A percentile compares a stretch with the other conserved stretches of the same genome.
These are phyloP conservation scores for Rheum nobile DNA, from an alignment of 148 eudicot genomes.

Conservation along the genomic window DNA sequence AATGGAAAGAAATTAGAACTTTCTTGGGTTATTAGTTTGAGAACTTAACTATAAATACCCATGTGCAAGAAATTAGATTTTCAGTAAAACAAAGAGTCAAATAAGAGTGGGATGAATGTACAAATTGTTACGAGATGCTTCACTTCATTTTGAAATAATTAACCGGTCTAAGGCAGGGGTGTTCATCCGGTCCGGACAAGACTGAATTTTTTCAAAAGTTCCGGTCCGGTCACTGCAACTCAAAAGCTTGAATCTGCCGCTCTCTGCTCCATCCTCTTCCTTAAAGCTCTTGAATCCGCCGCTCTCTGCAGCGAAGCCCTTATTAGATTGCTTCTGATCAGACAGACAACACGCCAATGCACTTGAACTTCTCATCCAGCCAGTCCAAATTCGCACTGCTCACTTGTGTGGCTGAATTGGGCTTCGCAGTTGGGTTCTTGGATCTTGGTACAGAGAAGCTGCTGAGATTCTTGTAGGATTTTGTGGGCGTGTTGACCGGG, in stretches of 20 bases:
- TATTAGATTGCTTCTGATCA: neutral
- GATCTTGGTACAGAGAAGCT: neutral
- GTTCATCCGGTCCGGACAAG: too few species aligned
- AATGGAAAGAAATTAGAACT: too few species aligned
- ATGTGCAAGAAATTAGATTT: too few species aligned
- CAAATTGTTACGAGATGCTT: too few species aligned
- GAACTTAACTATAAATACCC: too few species aligned
- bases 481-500: neutral
- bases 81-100: too few species aligned
- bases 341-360: neutral
- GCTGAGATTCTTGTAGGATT: neutral
- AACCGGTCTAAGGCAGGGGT: too few species aligned
- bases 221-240: too few species aligned
- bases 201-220: too few species aligned
- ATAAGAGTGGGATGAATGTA: too few species aligned
- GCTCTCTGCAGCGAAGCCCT: neutral
- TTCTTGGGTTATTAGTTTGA: too few species aligned
- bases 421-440: neutral
- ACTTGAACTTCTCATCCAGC: conserved; percentile 31
- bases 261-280: conserved; percentile 39
- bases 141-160: too few species aligned
- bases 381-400: conserved; percentile 9
- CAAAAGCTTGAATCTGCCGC: conserved; percentile 74
- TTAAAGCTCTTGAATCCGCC: neutral
- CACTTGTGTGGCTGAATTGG: conserved; percentile 1